A percentile compares a stretch with the other conserved stretches of the same genome.
Conservation (phyloP, 805 yeast genomes). For the Brettanomyces nanus region DNA sequence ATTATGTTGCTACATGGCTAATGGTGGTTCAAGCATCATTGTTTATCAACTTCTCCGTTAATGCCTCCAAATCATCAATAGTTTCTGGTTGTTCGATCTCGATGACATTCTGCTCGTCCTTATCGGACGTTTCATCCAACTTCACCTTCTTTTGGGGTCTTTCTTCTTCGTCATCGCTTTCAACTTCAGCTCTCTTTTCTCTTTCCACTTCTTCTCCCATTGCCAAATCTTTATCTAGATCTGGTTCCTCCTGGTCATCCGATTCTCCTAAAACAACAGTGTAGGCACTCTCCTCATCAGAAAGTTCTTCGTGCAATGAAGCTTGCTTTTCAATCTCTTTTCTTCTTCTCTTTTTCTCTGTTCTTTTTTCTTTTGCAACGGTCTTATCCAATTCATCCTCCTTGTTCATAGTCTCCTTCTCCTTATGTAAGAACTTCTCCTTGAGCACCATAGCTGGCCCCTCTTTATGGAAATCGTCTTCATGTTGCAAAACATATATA, state of each 20-base stretch:
- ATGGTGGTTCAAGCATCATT: too few relatives aligned
- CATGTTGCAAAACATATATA: conserved; percentile 83
- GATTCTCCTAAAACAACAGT: conserved; percentile 18
- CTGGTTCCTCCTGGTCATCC: conserved; percentile 14
- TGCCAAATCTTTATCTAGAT: conserved; percentile 38
- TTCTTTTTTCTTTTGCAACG: conserved; percentile 66
- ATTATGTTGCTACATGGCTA: too few relatives aligned
- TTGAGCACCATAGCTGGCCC: conserved; percentile 65
- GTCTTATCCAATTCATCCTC: conserved; percentile 76
- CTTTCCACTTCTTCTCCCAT: conserved; percentile 10
- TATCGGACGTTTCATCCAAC: conserved; percentile 16
- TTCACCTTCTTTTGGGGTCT: conserved; percentile 29
- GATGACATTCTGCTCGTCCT: conserved; percentile 33
- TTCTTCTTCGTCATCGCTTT: conserved; percentile 26
- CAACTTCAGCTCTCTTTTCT: conserved; percentile 16
- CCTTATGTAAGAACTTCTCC: conserved; percentile 55
- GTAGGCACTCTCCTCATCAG: conserved; percentile 23
- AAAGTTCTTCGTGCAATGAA: conserved; percentile 20
- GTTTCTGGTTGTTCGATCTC: conserved; percentile 87
- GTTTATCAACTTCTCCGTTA: conserved; percentile 44
- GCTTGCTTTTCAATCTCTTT: conserved; percentile 64
- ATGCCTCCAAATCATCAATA: conserved; percentile 87
- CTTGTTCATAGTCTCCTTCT: conserved; percentile 56
- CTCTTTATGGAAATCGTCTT: conserved; percentile 67
- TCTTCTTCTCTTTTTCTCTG: conserved; percentile 83